Evolutionary conservation across 768 basidiomycete species (phyloP).

Genomic region (Lactifluus echinatus): DNA sequence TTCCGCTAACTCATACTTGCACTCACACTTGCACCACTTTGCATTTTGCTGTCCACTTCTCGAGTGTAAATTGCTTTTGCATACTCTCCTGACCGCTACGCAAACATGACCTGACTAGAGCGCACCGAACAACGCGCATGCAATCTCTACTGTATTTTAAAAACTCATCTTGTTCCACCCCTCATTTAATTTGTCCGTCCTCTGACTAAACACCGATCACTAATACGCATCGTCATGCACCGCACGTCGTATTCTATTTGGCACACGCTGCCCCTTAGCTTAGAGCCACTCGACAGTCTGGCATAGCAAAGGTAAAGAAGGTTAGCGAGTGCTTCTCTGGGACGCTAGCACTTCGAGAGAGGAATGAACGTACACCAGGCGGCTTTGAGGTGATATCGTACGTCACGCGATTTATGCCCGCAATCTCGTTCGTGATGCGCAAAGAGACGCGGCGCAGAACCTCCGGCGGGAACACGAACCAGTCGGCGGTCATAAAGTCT

Average conservation of each 20-base stretch:
- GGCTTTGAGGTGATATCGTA: conserved; percentile 98
- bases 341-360: not conserved
- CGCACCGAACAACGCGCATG: conserved; percentile 13
- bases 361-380: conserved; percentile 56
- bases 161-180: not conserved
- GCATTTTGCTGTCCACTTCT: not conserved
- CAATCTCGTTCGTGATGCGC: conserved; percentile 95
- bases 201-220: conserved; percentile 7
- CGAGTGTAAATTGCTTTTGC: conserved; percentile 1
- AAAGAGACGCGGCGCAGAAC: conserved; percentile 88
- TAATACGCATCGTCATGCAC: not conserved
- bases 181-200: conserved; percentile 8
- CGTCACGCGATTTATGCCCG: conserved; percentile 92
- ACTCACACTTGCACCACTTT: not conserved
- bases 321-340: not conserved
- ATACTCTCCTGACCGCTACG: conserved; percentile 5
- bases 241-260: not conserved
- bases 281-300: conserved; percentile 30
- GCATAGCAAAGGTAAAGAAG: not conserved
- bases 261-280: not conserved
- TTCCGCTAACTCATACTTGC: not conserved
- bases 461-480: conserved; percentile 95
- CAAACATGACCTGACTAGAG: conserved; percentile 15
- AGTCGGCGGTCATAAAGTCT: conserved; percentile 99
- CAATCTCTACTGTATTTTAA: conserved; percentile 17